These are phyloP conservation scores for Prunus mume DNA, from an alignment of 306 rosid genomes.

Conservation along the genomic window DNA sequence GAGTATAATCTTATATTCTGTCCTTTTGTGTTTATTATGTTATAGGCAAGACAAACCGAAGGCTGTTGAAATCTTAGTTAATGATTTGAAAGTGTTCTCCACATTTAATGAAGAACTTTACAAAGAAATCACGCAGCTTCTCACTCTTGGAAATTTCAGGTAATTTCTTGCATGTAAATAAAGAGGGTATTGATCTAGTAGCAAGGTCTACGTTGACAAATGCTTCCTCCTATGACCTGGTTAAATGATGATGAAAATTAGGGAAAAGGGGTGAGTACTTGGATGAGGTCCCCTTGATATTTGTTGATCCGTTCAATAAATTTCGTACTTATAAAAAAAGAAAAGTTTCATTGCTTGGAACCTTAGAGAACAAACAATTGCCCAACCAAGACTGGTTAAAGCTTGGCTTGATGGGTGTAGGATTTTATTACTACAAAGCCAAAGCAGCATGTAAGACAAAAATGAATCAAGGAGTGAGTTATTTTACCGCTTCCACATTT, in stretches of 20 bases:
- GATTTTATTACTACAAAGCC: neutral
- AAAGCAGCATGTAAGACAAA: neutral
- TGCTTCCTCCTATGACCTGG: neutral
- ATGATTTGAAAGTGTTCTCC: slow-evolving; percentile 73
- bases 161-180: slow-evolving; percentile 29
- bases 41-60: slow-evolving; percentile 67
- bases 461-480: neutral
- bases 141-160: slow-evolving; percentile 82
- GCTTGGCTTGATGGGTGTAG: neutral
- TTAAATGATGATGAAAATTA: neutral
- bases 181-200: neutral
- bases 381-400: neutral
- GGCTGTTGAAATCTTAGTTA: slow-evolving; percentile 76
- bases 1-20: slow-evolving; percentile 14
- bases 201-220: neutral
- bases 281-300: neutral
- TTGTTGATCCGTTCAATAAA: neutral
- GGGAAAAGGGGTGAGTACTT: neutral
- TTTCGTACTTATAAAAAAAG: too few species aligned
- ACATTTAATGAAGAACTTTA: slow-evolving; percentile 76
- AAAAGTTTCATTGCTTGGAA: too few species aligned
- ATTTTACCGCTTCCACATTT: neutral
- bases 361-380: neutral
- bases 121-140: slow-evolving; percentile 83
- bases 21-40: slow-evolving; percentile 12